Evolutionary conservation across 805 yeast genomes (phyloP).

Genomic region (Ogataea degrootiae): DNA sequence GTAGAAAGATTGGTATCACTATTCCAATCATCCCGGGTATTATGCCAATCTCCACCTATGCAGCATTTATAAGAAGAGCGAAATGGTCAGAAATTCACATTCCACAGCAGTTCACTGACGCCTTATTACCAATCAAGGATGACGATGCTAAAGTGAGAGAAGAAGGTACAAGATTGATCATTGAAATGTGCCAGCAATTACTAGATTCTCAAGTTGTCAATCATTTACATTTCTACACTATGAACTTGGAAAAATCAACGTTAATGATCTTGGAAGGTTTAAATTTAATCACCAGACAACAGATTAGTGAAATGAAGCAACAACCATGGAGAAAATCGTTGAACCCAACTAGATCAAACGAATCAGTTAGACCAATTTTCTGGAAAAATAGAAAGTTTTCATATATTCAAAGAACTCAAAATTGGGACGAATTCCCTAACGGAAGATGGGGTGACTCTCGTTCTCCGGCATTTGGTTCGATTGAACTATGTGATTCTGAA

Average conservation of each 20-base stretch:
- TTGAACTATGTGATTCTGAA: conserved; percentile 75
- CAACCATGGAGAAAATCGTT: conserved; percentile 92
- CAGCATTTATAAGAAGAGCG: conserved; percentile 88
- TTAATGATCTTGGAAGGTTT: conserved; percentile 80
- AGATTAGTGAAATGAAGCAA: conserved; percentile 24
- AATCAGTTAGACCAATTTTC: conserved; percentile 87
- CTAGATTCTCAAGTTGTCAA: conserved; percentile 67
- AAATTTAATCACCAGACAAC: conserved; percentile 38
- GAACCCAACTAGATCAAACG: conserved; percentile 73
- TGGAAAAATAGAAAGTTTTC: conserved; percentile 94
- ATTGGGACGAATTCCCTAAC: conserved; percentile 98
- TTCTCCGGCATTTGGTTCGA: conserved; percentile 94
- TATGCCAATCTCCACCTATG: conserved; percentile 97
- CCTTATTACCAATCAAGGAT: conserved; percentile 77
- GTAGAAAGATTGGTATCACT: conserved; percentile 67
- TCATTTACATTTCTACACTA: conserved; percentile 93
- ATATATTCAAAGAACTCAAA: conserved; percentile 81
- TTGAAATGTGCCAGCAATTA: conserved; percentile 75
- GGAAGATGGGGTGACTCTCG: conserved; percentile 99
- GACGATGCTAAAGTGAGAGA: conserved; percentile 87
- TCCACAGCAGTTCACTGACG: conserved; percentile 67
- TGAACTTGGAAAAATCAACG: conserved; percentile 93
- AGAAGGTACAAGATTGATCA: conserved; percentile 75
- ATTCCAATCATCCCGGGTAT: conserved; percentile 96
- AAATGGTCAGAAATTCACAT: conserved; percentile 85